Conservation (phyloP, 2,329 filamentous ascomycete species). For the Cytospora mali region DNA sequence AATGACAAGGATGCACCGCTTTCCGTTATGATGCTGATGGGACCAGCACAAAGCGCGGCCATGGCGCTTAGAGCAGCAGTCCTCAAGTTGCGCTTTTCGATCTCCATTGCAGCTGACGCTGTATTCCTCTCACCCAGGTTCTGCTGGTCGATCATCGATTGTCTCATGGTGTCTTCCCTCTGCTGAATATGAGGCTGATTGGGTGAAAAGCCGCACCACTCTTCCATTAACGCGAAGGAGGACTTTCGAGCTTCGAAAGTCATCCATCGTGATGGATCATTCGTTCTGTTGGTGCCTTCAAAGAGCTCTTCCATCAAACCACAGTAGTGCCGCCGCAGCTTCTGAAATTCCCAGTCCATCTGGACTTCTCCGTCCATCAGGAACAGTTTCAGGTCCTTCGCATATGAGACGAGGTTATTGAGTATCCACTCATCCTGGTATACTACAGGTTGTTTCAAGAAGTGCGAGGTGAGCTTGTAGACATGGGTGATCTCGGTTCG, state of each 20-base stretch:
- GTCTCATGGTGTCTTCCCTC: conserved; percentile 84
- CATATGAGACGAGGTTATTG: conserved; percentile 83
- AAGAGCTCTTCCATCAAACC: conserved; percentile 92
- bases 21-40: conserved; percentile 85
- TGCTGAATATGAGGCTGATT: conserved; percentile 82
- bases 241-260: conserved; percentile 96
- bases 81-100: conserved; percentile 90
- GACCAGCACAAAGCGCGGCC: conserved; percentile 86
- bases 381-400: conserved; percentile 90
- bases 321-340: conserved; percentile 89
- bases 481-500: conserved; percentile 95
- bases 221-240: conserved; percentile 95
- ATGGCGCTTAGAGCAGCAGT: conserved; percentile 92
- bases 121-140: conserved; percentile 74
- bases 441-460: conserved; percentile 76
- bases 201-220: conserved; percentile 97
- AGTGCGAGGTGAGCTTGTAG: conserved; percentile 90
- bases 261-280: conserved; percentile 90
- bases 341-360: conserved; percentile 92
- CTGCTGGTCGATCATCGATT: conserved; percentile 80
- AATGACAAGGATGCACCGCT: conserved; percentile 88
- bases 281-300: conserved; percentile 83
- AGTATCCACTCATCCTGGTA: conserved; percentile 89
- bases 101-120: conserved; percentile 88
- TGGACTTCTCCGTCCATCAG: conserved; percentile 94